phyloP scores from a whole-genome alignment of 1,139 yeast genomes.

The Hansenula sp. region DNA sequence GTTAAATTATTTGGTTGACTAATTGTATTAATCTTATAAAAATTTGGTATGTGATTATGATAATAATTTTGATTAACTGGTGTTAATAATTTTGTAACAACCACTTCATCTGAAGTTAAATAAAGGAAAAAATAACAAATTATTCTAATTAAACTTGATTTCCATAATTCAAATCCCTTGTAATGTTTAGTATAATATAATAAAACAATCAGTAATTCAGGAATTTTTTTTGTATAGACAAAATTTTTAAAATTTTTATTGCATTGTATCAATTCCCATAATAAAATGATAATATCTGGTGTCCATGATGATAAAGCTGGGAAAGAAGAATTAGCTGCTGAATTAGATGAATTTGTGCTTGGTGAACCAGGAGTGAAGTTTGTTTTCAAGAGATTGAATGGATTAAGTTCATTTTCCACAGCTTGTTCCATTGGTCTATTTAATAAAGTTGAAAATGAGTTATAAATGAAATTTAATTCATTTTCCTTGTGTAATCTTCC shows the following conservation, averaged over 20 bases:
- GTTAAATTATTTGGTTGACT: constrained; percentile 29
- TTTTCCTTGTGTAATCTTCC: constrained; percentile 49
- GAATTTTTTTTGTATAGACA: constrained; percentile 44
- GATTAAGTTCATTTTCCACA: constrained; percentile 31
- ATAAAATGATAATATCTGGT: constrained; percentile 51
- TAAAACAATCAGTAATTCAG: constrained; percentile 51
- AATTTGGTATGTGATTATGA: constrained; percentile 44
- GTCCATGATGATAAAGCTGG: constrained; percentile 47
- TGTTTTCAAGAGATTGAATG: constrained; percentile 25
- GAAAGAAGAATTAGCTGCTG: constrained; percentile 2
- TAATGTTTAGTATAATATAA: constrained; percentile 55
- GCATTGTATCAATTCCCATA: constrained; percentile 78
- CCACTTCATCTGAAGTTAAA: constrained; percentile 46
- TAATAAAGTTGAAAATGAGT: constrained; percentile 43
- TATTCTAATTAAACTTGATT: constrained; percentile 48
- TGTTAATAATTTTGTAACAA: constrained; percentile 36
- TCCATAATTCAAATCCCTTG: constrained; percentile 34
- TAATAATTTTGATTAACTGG: constrained; percentile 36
- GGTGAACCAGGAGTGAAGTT: constrained; percentile 3
- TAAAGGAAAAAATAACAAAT: constrained; percentile 58
- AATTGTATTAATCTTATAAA: constrained; percentile 30
- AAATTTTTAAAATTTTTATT: constrained; percentile 50
- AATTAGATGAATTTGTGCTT: constrained; percentile 6
- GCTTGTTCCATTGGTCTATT: constrained; percentile 39
- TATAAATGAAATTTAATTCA: constrained; percentile 46